Base-by-base conservation (phyloP, 192 early-diverging fungal genomes). In the Backusella macrospora region DNA sequence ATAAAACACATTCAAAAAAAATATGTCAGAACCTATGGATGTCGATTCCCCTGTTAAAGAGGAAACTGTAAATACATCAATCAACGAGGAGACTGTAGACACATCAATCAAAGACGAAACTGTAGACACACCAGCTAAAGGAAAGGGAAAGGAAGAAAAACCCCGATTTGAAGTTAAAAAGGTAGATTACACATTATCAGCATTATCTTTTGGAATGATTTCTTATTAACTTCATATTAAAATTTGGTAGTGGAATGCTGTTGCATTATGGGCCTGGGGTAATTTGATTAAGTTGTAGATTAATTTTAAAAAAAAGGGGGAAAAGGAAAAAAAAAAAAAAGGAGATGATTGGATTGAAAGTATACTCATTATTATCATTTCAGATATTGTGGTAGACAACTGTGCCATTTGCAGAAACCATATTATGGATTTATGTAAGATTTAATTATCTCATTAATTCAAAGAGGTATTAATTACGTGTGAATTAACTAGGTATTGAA, bases 371-470 rank as follows among this genome's bases (percentile, higher is more conserved):
- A 10, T 23, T 37, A 34, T 34, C 8, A 8, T 13, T 44, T 38
- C 78, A 95, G 96, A 99, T 81, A 96, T 98, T 86, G 95, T 95
- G 18, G 95, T 97, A 6, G 97, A 97, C 81, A 97, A 96, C 82
- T 99, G 97, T 75, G 96, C 97, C 70, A 99, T 99, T 86, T 99
- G 97, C 82, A 89, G 96, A 78, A 99, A 99, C 84, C 96, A 99
- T 84, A 99, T 96, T 83, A 99, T 99, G 97, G 97, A 99, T 78
- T 88, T 96, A 66, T 99, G 97, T 92, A 86, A 75, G 87, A 66
- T 37, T 16, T 64, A 40, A 34, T 34, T 34, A 34, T 34, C 2
- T 34, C 29, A 34, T 44, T 5, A 3, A 44, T 1, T 0, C 29
- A 34, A 34, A 34, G 29, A 34, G 29, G 29, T 49, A 39, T 12